phyloP scores from a whole-genome alignment of 176 grass and related monocot genomes.

The Oropetium thomaeum region DNA sequence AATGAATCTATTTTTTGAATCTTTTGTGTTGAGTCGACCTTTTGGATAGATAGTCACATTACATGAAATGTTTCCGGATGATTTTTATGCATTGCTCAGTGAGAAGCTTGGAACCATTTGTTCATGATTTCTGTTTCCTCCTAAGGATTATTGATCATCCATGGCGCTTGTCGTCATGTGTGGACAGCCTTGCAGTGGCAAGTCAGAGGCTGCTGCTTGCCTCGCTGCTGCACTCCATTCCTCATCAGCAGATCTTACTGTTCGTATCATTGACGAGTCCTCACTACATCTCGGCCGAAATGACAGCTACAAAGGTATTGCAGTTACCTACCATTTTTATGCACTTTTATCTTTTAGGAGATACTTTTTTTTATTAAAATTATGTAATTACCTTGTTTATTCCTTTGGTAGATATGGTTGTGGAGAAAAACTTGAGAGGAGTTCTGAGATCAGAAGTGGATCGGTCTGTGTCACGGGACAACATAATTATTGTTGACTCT shows the following conservation, averaged over 20 bases:
- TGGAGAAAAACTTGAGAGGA: constrained; percentile 92
- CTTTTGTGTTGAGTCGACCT: neutral
- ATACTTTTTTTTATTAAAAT: neutral
- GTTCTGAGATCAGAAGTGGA: constrained; percentile 96
- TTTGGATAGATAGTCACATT: neutral
- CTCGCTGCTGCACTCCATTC: constrained; percentile 51
- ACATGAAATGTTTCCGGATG: neutral
- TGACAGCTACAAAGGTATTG: constrained; percentile 69
- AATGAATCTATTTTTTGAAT: neutral
- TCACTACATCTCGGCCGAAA: constrained; percentile 88
- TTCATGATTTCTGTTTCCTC: neutral
- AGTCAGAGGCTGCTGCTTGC: constrained; percentile 60
- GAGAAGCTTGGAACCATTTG: neutral
- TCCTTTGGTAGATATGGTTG: constrained; percentile 70
- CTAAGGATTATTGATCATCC: constrained; percentile 13
- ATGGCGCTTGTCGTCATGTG: constrained; percentile 96
- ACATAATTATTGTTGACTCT: constrained; percentile 84
- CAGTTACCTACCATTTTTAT: neutral
- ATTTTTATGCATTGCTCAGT: neutral
- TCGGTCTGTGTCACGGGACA: constrained; percentile 74
- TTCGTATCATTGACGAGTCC: constrained; percentile 74
- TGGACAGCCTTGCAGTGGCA: constrained; percentile 92
- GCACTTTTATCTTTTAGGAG: neutral
- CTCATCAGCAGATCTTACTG: constrained; percentile 19
- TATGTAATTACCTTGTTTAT: neutral